Evolutionary conservation across 805 yeast species (phyloP), one percentile per base, ranked within the genome.

Genomic region (Saccharomyces paradoxus): DNA sequence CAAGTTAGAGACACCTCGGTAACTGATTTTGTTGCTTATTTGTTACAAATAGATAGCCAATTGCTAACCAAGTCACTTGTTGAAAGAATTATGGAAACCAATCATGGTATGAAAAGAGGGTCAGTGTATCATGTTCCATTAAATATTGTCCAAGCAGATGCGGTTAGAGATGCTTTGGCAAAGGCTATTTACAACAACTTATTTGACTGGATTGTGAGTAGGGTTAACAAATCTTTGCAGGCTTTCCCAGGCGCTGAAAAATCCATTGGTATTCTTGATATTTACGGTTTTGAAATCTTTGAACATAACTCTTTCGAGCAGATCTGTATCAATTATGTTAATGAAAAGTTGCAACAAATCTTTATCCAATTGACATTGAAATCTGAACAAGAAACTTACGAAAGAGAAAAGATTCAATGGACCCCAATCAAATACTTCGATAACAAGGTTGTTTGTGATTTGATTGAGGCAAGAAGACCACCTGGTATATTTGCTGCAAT

Each of bases 371-470:
- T 92, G 66, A 91, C 97, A 1, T 78, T 91, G 67, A 92, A 92
- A 71, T 87, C 97, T 0, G 97, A 91, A 73, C 97, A 91, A 74
- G 98, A 91, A 60, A 97, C 92, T 70, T 91, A 92, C 65, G 91
- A 89, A 24, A 85, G 87, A 60, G 98, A 91, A 71, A 88, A 89
- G 71, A 91, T 91, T 68, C 81, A 88, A 69, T 91, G 97, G 98
- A 87, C 95, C 17, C 97, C 97, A 14, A 92, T 92, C 65, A 87
- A 91, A 57, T 91, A 89, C 71, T 92, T 92, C 76, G 91, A 91
- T 72, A 91, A 91, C 74, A 84, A 91, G 72, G 85, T 91, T 60
- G 97, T 92, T 28, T 92, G 97, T 74, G 98, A 91, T 64, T 78
- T 91, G 68, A 91, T 91, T 66, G 98, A 91, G 71, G 86, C 89